phyloP scores from a whole-genome alignment of 2,329 filamentous ascomycete species.

The Apiospora aurea region DNA sequence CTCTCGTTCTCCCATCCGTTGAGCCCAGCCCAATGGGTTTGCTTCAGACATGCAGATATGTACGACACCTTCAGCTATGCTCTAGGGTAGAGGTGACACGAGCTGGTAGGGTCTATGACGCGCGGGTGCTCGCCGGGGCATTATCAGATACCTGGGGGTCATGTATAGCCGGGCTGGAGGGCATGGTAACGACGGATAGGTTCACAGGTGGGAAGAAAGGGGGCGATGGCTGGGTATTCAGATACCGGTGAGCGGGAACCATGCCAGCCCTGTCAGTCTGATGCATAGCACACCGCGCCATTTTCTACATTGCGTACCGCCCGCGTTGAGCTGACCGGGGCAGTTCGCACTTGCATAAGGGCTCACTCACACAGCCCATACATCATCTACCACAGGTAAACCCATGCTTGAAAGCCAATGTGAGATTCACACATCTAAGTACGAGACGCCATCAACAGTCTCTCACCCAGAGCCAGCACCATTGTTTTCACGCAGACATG shows the following conservation, averaged over 20 bases:
- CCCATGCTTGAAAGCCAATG: neutral
- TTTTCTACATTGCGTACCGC: neutral
- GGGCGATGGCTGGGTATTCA: neutral
- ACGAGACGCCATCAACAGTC: too few relatives aligned
- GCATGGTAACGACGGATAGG: neutral
- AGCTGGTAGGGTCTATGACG: neutral
- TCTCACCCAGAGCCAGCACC: neutral
- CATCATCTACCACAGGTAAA: neutral
- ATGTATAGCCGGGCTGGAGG: neutral
- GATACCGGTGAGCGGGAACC: conserved; percentile 1
- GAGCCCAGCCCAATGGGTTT: conserved; percentile 15
- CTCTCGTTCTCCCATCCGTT: neutral
- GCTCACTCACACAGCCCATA: neutral
- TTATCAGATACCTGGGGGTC: neutral
- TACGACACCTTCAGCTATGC: conserved; percentile 1
- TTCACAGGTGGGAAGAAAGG: neutral
- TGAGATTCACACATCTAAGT: neutral
- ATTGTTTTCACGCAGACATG: too few relatives aligned
- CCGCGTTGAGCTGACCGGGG: too few relatives aligned
- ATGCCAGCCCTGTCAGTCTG: neutral
- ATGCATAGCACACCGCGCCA: neutral
- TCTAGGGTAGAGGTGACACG: neutral
- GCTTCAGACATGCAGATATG: conserved; percentile 12
- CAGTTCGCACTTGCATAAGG: neutral
- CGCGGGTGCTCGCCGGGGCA: neutral